phyloP scores from a whole-genome alignment of 257 asterid genomes.

The Ballota nigra region DNA sequence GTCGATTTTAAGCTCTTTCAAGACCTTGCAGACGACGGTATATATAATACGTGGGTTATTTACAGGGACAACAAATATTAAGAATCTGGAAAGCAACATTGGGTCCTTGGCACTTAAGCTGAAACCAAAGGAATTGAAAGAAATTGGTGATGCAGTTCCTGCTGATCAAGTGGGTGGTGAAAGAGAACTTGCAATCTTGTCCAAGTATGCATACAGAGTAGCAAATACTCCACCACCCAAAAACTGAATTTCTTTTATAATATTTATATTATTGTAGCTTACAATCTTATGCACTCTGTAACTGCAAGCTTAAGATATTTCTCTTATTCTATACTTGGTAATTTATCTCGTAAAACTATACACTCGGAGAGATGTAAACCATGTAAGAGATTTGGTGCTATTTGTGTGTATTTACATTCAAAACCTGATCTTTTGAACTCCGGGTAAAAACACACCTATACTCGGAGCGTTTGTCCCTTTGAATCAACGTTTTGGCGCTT shows the following conservation, averaged over 20 bases:
- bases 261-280: neutral
- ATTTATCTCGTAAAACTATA: constrained; percentile 20
- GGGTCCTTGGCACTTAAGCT: constrained; percentile 39
- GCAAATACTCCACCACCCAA: constrained; percentile 32
- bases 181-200: constrained; percentile 19
- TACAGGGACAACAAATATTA: constrained; percentile 45
- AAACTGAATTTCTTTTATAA: neutral
- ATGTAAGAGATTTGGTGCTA: constrained; percentile 17
- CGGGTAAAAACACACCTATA: constrained; percentile 24
- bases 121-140: constrained; percentile 34
- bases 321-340: constrained; percentile 23
- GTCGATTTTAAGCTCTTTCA: neutral
- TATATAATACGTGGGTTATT: neutral
- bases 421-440: neutral
- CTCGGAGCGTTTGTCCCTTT: constrained; percentile 27
- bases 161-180: constrained; percentile 37
- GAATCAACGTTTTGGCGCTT: constrained; percentile 36
- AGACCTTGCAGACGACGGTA: neutral
- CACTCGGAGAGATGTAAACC: constrained; percentile 24
- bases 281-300: neutral
- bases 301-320: constrained; percentile 7
- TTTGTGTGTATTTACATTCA: constrained; percentile 47
- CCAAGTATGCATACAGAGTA: constrained; percentile 21
- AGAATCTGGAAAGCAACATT: constrained; percentile 38
- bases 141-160: constrained; percentile 35